Percentiles rank a stretch among this genome's conserved stretches.
Evolutionary conservation across 176 grass and related monocot genomes (phyloP).

Genomic region (Dactylis glomerata): DNA sequence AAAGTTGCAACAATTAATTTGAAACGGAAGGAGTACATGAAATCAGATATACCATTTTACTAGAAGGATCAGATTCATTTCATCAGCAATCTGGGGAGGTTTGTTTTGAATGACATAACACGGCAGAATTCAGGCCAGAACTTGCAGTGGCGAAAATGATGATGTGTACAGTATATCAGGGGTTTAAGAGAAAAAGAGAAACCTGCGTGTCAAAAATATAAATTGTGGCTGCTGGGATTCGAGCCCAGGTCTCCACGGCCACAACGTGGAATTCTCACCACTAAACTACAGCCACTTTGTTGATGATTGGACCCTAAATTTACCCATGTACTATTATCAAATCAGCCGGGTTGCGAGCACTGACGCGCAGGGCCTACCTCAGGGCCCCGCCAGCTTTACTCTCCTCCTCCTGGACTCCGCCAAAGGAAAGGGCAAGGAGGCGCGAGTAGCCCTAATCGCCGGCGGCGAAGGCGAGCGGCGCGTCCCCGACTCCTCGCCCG

Average conservation of each 20-base stretch:
- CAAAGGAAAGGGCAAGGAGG: constrained; percentile 1
- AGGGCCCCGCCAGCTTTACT: background rate
- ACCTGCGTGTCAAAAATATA: too few species aligned
- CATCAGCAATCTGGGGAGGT: too few species aligned
- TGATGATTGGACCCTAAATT: background rate
- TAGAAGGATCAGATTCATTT: too few species aligned
- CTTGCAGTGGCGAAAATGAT: too few species aligned
- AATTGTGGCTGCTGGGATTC: constrained; percentile 27
- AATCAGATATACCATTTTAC: too few species aligned
- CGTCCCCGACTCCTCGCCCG: background rate
- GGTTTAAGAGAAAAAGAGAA: too few species aligned
- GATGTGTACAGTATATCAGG: too few species aligned
- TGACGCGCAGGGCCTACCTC: background rate
- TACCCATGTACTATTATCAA: too few species aligned
- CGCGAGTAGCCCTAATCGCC: constrained; percentile 20
- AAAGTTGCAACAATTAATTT: too few species aligned
- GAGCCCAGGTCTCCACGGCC: constrained; percentile 75
- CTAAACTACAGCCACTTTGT: constrained; percentile 71
- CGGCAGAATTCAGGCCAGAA: too few species aligned
- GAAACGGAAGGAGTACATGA: too few species aligned
- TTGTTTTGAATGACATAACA: too few species aligned
- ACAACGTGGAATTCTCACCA: constrained; percentile 94
- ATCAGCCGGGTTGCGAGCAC: background rate
- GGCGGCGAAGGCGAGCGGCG: background rate
- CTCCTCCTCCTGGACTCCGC: background rate